Conservation (phyloP, 2,329 filamentous ascomycete species). For the Calonectria honghensis region DNA sequence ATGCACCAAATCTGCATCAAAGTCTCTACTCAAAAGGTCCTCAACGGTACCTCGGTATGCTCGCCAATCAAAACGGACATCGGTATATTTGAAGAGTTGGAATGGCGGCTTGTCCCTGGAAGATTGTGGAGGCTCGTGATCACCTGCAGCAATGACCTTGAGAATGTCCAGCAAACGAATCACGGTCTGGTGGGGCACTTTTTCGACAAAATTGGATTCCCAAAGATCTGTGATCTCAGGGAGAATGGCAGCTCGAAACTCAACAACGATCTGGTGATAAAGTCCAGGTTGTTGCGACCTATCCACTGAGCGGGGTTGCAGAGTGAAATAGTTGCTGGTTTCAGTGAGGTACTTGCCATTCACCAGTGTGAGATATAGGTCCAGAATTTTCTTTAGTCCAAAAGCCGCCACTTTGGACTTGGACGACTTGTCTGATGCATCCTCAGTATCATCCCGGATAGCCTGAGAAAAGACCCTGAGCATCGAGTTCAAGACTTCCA, state of each 20-base stretch:
- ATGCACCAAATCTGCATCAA: slow-evolving; percentile 77
- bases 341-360: slow-evolving; percentile 89
- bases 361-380: slow-evolving; percentile 85
- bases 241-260: slow-evolving; percentile 87
- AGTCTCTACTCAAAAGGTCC: slow-evolving; percentile 58
- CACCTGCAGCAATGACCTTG: slow-evolving; percentile 84
- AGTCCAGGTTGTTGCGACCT: slow-evolving; percentile 64
- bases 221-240: slow-evolving; percentile 87
- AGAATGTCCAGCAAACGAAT: slow-evolving; percentile 89
- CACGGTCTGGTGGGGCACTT: slow-evolving; percentile 84
- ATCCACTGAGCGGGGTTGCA: slow-evolving; percentile 64
- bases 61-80: slow-evolving; percentile 69
- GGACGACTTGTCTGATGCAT: slow-evolving; percentile 68
- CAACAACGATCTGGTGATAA: slow-evolving; percentile 87
- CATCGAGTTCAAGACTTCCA: slow-evolving; percentile 83
- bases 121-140: slow-evolving; percentile 81
- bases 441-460: slow-evolving; percentile 58
- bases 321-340: slow-evolving; percentile 74
- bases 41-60: slow-evolving; percentile 55
- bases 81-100: slow-evolving; percentile 66
- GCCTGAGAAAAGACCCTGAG: slow-evolving; percentile 77
- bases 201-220: slow-evolving; percentile 90
- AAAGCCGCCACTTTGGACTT: slow-evolving; percentile 71
- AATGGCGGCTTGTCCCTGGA: slow-evolving; percentile 72
- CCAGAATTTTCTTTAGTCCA: slow-evolving; percentile 87